Percentiles rank a stretch among this genome's conserved stretches.
Conservation (phyloP, 805 yeast species). For the Candida taoyuanica region DNA sequence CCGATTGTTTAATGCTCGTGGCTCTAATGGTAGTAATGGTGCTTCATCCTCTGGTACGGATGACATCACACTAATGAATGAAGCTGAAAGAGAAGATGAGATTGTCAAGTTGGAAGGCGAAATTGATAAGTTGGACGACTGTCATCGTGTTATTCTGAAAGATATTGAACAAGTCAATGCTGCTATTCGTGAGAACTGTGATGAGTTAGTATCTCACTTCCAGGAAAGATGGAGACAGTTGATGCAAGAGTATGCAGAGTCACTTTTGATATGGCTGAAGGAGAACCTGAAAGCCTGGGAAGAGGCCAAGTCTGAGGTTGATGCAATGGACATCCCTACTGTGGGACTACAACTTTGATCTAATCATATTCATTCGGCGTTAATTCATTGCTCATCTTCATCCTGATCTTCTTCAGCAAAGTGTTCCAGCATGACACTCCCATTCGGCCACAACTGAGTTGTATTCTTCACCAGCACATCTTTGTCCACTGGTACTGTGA, state of each 20-base stretch:
- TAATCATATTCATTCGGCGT: background rate
- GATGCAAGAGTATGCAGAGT: conserved; percentile 29
- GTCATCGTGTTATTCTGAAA: conserved; percentile 31
- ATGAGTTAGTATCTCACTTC: conserved; percentile 25
- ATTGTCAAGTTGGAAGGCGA: conserved; percentile 33
- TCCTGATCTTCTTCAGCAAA: conserved; percentile 28
- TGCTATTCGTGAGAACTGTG: conserved; percentile 30
- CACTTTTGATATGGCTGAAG: conserved; percentile 32
- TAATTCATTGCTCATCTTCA: conserved; percentile 17
- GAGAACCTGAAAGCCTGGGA: conserved; percentile 38
- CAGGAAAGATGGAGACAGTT: conserved; percentile 28
- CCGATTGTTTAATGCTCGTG: conserved; percentile 21
- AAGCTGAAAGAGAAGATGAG: conserved; percentile 34
- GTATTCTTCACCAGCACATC: conserved; percentile 35
- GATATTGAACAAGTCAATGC: conserved; percentile 35
- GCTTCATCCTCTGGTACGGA: conserved; percentile 6
- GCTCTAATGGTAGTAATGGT: background rate
- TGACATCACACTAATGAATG: conserved; percentile 27
- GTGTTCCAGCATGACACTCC: conserved; percentile 53
- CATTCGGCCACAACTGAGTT: conserved; percentile 62
- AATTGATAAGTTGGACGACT: conserved; percentile 35
- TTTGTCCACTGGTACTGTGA: conserved; percentile 34
- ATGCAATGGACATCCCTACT: conserved; percentile 14
- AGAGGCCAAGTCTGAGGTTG: conserved; percentile 29
- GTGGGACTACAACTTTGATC: background rate